These are phyloP conservation scores for Eucalyptus curtisii DNA, from an alignment of 345 rosid genomes.

Conservation along the genomic window DNA sequence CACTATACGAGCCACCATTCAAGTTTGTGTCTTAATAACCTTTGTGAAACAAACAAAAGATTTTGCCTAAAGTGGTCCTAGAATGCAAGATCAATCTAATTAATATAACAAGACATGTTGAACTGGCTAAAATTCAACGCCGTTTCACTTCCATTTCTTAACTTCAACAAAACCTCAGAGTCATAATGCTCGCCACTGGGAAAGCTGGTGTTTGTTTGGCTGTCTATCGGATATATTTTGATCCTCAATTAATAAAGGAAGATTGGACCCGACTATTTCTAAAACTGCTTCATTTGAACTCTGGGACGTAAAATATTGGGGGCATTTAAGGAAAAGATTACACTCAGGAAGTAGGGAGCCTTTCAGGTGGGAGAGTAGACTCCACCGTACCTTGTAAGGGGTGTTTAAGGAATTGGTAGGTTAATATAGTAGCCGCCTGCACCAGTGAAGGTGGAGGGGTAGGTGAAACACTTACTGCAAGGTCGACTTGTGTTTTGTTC, in stretches of 20 bases:
- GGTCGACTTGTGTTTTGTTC: accelerated
- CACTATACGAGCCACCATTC: background rate
- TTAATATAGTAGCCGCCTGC: accelerated
- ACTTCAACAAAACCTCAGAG: background rate
- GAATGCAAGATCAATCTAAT: background rate
- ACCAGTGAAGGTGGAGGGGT: no score
- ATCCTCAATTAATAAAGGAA: background rate
- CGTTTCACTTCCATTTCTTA: background rate
- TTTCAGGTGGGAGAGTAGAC: no score
- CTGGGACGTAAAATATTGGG: accelerated
- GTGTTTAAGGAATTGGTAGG: accelerated
- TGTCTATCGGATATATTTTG: background rate
- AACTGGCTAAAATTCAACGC: background rate
- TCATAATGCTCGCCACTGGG: background rate
- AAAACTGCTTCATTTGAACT: no score
- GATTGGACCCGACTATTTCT: accelerated
- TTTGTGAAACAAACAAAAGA: background rate
- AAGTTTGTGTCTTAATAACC: background rate
- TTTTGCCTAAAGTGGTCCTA: background rate
- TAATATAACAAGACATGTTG: background rate
- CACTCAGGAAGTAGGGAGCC: no score
- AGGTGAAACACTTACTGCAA: no score
- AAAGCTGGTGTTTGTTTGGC: background rate
- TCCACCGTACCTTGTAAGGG: no score
- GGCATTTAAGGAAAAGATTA: no score